Base-by-base conservation (phyloP, 106 monocot species). In the Chionographis japonica region DNA sequence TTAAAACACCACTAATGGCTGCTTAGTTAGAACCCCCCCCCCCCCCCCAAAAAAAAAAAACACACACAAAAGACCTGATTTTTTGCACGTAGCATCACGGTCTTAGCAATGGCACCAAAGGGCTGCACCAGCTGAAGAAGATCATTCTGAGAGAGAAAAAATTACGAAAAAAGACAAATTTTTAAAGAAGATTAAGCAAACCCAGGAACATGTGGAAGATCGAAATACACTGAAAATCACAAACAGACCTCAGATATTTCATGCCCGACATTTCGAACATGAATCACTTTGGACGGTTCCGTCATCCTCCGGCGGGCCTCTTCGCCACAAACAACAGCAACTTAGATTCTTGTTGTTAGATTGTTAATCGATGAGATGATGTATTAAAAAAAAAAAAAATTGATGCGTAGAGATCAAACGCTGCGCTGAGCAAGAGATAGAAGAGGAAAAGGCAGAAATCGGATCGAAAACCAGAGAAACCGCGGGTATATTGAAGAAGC, bases 241-340 rank as follows among this genome's bases (percentile, higher is more conserved):
- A 69, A 63, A 68, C 36, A 3, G 51, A 75, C 80, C 81, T 81
- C 81, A 0, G 75, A 60, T 53, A 81, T 76, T 37, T 81, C 81
- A 11, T 71, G 81, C 46, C 81, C 81, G 0, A 81, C 81, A 63
- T 81, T 81, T 3, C 81, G 69, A 4, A 81, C 51, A 27, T 76
- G 81, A 52, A 81, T 81, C 6, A 81, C 81, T 56, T 81, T 81
- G 4, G 81, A 76, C 6, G 76, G 76, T 60, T 81, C 81, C 37
- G 76, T 18, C 81, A 81, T 81, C 68, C 53, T 62, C 5, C 42
- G 35, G 17, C 50, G n/a, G 17, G 41, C 12, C 56, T 17, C 69
- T 58, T 54, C 63, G 37, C 37, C 12, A 62, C 12, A 40, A 42
- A 42, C 39, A 53, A 8, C 40, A 52, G 8, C 4, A 54, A 54